Base-by-base conservation (phyloP, 2,329 filamentous ascomycete species). In the Colletotrichum trifolii region DNA sequence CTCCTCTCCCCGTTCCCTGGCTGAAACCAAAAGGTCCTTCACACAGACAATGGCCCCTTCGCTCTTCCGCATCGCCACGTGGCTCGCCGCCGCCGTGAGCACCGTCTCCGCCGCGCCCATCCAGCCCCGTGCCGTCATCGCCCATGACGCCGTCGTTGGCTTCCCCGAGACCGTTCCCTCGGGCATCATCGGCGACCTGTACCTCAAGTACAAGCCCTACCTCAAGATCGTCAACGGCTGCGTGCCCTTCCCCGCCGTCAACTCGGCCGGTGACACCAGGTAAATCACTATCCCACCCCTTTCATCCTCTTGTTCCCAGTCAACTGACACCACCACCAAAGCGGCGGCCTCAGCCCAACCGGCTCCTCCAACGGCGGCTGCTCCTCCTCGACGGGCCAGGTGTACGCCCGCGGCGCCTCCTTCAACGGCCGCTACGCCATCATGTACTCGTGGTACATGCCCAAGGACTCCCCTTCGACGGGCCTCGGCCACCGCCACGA, bases 161-260 rank as follows among this genome's bases (percentile, higher is more conserved):
- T 76, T 77, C 45, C 48, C 69, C 6, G 67, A 78, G 68, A 68
- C 73, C 9, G 71, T 76, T 38, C 76, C 76, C 7, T 66, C 69
- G 13, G 71, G 68, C 55, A 69, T 68, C 8, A 66, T 70, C 40
- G 75, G 76, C 33, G 58, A 62, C 33, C 60, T 74, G 35, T 76
- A 75, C 54, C 69, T 74, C n/a, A 76, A 75, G 68, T 76, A 74
- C 69, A 75, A 76, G 68, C 76, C 76, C 10, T 76, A 71, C 63
- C 69, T 78, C 38, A 71, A 71, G 46, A 82, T 89, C 6, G 79
- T 81, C 15, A 85, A 85, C 69, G 87, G 87, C 49, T 90, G 87
- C 67, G 87, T 89, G 8, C 86, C 87, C 0, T 90, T 87, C 71
- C 87, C 87, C 0, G 87, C 83, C 1, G 87, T 90, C 1, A 84